These are phyloP conservation scores for Phytophthora pini DNA, from an alignment of 352 stramenopile genomes.

Conservation along the genomic window DNA sequence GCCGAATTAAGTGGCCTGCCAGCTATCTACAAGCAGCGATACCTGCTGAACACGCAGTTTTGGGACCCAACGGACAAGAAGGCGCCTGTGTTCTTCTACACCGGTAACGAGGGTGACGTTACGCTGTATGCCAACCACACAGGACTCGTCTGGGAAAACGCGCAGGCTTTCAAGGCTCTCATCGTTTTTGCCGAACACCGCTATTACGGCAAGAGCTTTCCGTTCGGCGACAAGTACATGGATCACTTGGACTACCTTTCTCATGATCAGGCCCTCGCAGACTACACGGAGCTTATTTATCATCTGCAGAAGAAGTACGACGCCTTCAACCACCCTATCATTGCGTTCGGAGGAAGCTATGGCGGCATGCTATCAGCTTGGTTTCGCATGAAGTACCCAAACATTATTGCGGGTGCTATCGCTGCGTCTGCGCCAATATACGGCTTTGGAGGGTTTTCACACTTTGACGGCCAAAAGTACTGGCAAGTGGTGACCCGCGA, in stretches of 20 bases:
- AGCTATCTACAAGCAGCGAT: conserved; percentile 87
- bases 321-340: conserved; percentile 83
- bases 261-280: conserved; percentile 93
- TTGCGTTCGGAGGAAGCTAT: conserved; percentile 96
- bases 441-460: conserved; percentile 76
- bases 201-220: conserved; percentile 94
- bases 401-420: conserved; percentile 92
- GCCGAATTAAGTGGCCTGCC: conserved; percentile 28
- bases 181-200: conserved; percentile 97
- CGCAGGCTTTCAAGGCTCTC: conserved; percentile 85
- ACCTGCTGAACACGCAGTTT: conserved; percentile 90
- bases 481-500: conserved; percentile 85
- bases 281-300: conserved; percentile 92
- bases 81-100: conserved; percentile 94
- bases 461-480: conserved; percentile 78
- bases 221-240: conserved; percentile 76
- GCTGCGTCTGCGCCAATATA: conserved; percentile 94
- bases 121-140: conserved; percentile 95
- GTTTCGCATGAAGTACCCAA: conserved; percentile 96
- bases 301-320: conserved; percentile 80
- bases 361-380: conserved; percentile 96
- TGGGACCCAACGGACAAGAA: conserved; percentile 72
- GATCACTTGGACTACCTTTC: conserved; percentile 85
- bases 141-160: conserved; percentile 95
- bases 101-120: conserved; percentile 95